Evolutionary conservation across 2,329 filamentous ascomycete genomes (phyloP), one percentile per base, ranked within the genome.

Genomic region (Cordyceps cateniannulata): DNA sequence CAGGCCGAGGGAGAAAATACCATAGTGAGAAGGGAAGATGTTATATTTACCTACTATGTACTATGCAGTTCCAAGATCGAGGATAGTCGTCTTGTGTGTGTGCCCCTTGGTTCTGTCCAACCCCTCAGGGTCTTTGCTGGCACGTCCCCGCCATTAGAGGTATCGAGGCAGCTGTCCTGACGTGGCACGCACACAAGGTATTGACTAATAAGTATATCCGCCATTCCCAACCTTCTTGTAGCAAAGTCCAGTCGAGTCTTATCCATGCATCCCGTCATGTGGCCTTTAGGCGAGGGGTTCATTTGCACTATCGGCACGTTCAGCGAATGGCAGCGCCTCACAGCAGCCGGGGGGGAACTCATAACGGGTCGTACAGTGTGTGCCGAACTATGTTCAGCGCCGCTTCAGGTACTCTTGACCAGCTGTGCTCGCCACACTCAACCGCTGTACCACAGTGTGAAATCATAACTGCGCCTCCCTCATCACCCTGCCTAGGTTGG

Each of bases 201-300:
- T 14, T 44, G 24, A n/a, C n/a, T 6, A 35, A 18, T 7, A 5
- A 18, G 16, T 42, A 20, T 22, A 20, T 38, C 20, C 38, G 22
- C 24, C 24, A 47, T 47, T 44, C 12, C 16, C 20, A 52, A 27
- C 49, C 40, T 29, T 53, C n/a, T 18, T 52, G 56, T 35, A 51
- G 24, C 35, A 16, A 10, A 52, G 8, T 51, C 38, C 14, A 38
- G 56, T 50, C 56, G 48, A 59, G 56, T 59, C 57, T 59, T 44
- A 47, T 59, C 57, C 57, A 52, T 53, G 57, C 40, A 59, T 59
- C 27, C 57, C 57, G 49, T 59, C 57, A 59, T 59, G 57, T 59
- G 57, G 57, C 49, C 56, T 32, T 27, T 25, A 25, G 49, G 45
- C 56, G 56, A 59, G 57, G 57, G 57, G 57, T 42, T 59, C 18